Evolutionary conservation across 2,329 filamentous ascomycete species (phyloP).

Genomic region (Aspergillus ochraceus): DNA sequence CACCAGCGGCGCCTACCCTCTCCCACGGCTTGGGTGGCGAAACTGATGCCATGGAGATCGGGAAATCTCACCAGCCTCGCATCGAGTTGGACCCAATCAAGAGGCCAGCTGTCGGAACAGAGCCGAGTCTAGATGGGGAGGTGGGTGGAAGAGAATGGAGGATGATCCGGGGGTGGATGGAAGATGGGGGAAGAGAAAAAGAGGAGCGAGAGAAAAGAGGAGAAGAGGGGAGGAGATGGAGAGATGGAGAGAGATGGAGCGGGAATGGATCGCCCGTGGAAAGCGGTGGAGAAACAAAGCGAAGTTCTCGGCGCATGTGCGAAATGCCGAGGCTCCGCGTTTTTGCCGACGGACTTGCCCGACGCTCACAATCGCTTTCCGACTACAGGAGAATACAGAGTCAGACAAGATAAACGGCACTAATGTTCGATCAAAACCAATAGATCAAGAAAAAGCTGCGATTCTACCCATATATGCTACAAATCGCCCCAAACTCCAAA

Average conservation of each 20-base stretch:
- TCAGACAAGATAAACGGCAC: no score
- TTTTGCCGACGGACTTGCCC: constrained; percentile 11
- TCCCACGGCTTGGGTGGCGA: constrained; percentile 99
- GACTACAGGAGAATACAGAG: no score
- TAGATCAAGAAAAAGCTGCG: background rate
- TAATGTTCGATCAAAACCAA: no score
- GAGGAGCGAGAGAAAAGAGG: constrained; percentile 4
- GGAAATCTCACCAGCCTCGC: constrained; percentile 27
- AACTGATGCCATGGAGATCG: constrained; percentile 54
- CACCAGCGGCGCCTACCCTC: constrained; percentile 63
- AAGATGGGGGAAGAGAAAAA: background rate
- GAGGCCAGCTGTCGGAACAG: constrained; percentile 4
- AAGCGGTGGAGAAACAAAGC: constrained; percentile 16
- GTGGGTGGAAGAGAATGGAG: background rate
- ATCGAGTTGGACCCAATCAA: constrained; percentile 24
- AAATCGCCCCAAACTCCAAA: background rate
- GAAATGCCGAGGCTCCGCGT: constrained; percentile 18
- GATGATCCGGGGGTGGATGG: constrained; percentile 5
- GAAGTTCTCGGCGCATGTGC: constrained; percentile 16
- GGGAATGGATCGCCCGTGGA: constrained; percentile 8
- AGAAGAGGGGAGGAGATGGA: constrained; percentile 8
- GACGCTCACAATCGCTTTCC: background rate
- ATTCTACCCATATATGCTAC: constrained; percentile 1
- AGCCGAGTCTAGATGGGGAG: background rate
- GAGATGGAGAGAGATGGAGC: constrained; percentile 13